Evolutionary conservation across 768 basidiomycete species (phyloP), one percentile per base, ranked within the genome.

Genomic region (Clavulina sp.): DNA sequence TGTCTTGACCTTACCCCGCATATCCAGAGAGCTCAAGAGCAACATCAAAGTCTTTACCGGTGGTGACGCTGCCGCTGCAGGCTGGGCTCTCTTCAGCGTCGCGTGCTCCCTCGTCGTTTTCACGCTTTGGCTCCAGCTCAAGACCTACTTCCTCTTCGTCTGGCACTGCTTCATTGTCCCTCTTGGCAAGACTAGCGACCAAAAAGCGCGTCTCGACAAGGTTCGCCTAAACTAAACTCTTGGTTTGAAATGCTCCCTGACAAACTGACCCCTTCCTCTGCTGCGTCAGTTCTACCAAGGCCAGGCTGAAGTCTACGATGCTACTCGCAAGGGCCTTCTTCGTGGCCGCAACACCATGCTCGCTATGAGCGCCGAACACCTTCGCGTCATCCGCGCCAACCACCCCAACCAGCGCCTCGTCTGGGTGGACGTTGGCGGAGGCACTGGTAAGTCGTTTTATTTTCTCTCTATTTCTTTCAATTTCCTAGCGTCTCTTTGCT

Each of bases 351-450:
- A 78, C 57, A 82, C 81, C 16, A 80, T 85, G 78, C 69, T 83
- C 9, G 70, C 69, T 50, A 68, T 84, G n/a, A 72, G 74, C 3
- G 77, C 79, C 0, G 71, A 73, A 31, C 81, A 84, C 57, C 64
- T 84, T 5, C 68, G 68, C 30, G 64, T 70, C 2, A 67, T 80
- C 54, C 68, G 68, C 3, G 62, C 60, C 32, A 60, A 59, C 24
- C 57, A 68, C 4, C 68, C 70, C 0, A 62, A 65, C 0, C 71
- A 73, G 59, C 68, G 69, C 13, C 70, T 81, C 18, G 70, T 85
- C 13, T 85, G 83, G 83, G 70, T 85, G 18, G 83, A 85, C 60
- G 76, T 85, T 52, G 81, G 82, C 16, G 83, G 82, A 30, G 83
- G 81, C 26, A 84, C 82, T 72, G 43, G 43, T 46, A 40, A 49